Evolutionary conservation across 1,284 basidiomycete species (phyloP), one percentile per base, ranked within the genome.

Genomic region (Austroboletus novae-zelandiae): DNA sequence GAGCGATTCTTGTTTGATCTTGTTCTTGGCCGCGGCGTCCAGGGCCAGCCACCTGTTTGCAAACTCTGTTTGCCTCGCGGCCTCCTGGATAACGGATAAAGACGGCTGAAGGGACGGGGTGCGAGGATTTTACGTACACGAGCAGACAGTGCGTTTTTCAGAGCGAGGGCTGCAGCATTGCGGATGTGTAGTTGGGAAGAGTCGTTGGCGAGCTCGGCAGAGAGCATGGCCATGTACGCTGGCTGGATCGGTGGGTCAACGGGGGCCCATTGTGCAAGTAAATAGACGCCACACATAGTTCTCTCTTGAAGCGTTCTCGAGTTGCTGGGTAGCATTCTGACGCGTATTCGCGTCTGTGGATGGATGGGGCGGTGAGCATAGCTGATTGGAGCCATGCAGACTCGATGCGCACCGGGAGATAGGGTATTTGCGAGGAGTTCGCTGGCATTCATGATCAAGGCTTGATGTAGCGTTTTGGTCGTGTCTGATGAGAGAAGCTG

Each of bases 121-220:
- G 44, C 29, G 54, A 57, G 59, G 54, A 55, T 52, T 67, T 61
- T 55, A 79, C 89, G 68, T 74, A 95, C 93, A 64, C 93, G 80
- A 54, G 95, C 93, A 39, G 86, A 84, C 52, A 99, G 75, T 53
- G 94, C 85, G 70, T 99, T 99, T 83, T 99, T 99, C 73, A 99
- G 79, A 17, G 95, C 95, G 46, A 99, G 80, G 70, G 94, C 95
- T 23, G 97, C 94, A 15, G 96, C 94, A 65, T 93, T 95, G 60
- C 96, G 82, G 47, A 97, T 83, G 70, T 93, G 86, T 35, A 86
- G 62, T n/a, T 77, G 77, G 9, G 81, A 80, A 41, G 62, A 73
- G 67, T 93, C 90, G 59, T 91, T 88, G 32, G 84, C 82, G 43
- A 97, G 81, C 61, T 94, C 90, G 13, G 80, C 72, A 30, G 89